Evolutionary conservation across 2,329 filamentous ascomycete genomes (phyloP).

Genomic region (Diaporthe citri): DNA sequence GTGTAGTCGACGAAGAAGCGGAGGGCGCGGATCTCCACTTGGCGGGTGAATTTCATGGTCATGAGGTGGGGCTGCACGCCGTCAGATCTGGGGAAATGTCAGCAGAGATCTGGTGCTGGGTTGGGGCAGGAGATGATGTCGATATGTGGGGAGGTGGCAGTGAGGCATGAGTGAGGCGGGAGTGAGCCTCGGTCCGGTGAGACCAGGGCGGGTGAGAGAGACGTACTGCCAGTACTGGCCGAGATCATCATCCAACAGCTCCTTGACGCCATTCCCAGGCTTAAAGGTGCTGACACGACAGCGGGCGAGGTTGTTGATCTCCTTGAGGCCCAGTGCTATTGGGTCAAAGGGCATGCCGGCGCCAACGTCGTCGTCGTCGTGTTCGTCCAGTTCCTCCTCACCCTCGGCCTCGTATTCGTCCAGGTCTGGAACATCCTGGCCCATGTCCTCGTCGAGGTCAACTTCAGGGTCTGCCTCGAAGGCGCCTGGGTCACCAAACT

Average conservation of each 20-base stretch:
- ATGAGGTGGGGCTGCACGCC: constrained; percentile 86
- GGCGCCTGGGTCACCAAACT: not conserved
- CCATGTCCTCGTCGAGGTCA: constrained; percentile 34
- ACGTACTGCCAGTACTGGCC: constrained; percentile 83
- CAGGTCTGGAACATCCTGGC: constrained; percentile 19
- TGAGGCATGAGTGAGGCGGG: not conserved
- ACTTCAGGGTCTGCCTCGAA: constrained; percentile 15
- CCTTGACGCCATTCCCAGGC: constrained; percentile 82
- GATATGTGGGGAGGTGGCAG: not conserved
- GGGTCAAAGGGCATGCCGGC: constrained; percentile 60
- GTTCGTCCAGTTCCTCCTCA: constrained; percentile 30
- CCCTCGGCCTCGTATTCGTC: constrained; percentile 33
- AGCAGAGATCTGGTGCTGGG: not conserved
- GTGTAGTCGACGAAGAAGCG: constrained; percentile 92
- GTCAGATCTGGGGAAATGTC: constrained; percentile 70
- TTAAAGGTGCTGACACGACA: constrained; percentile 88
- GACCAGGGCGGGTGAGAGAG: not conserved
- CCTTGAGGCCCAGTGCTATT: constrained; percentile 74
- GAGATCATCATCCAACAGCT: constrained; percentile 80
- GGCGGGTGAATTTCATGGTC: constrained; percentile 85
- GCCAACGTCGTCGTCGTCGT: constrained; percentile 31
- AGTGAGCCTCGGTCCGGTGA: not conserved
- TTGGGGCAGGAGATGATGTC: not conserved
- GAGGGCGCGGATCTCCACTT: constrained; percentile 82
- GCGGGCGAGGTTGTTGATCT: constrained; percentile 85